phyloP scores from a whole-genome alignment of 2,329 filamentous ascomycete genomes.

The Ascosphaera apis region DNA sequence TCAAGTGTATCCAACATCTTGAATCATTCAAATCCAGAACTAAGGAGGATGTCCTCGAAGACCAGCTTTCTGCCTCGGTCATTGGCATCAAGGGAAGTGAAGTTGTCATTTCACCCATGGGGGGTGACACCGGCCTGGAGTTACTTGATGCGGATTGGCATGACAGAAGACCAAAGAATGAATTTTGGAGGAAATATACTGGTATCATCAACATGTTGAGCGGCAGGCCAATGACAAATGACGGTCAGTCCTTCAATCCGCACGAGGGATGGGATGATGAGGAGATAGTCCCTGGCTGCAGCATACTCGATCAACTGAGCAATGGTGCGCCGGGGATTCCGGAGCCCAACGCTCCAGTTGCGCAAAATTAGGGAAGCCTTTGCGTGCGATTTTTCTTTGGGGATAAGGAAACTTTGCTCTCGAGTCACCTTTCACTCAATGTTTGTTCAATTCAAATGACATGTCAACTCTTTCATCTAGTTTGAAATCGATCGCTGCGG shows the following conservation, averaged over 20 bases:
- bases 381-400: too few relatives aligned
- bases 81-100: slow-evolving; percentile 84
- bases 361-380: too few relatives aligned
- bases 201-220: slow-evolving; percentile 65
- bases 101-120: slow-evolving; percentile 69
- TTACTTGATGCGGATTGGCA: slow-evolving; percentile 89
- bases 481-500: too few relatives aligned
- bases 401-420: too few relatives aligned
- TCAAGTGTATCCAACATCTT: slow-evolving; percentile 82
- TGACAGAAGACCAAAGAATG: slow-evolving; percentile 58
- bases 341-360: not conserved
- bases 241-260: not conserved
- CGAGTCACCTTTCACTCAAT: too few relatives aligned
- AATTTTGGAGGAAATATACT: slow-evolving; percentile 69
- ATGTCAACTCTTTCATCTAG: too few relatives aligned
- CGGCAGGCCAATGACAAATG: slow-evolving; percentile 33
- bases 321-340: not conserved
- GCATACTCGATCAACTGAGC: not conserved
- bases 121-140: slow-evolving; percentile 40
- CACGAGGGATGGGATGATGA: not conserved
- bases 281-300: not conserved
- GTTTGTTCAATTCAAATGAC: too few relatives aligned
- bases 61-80: slow-evolving; percentile 52
- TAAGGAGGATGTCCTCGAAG: slow-evolving; percentile 43
- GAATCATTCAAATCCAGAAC: slow-evolving; percentile 50